Conservation (phyloP, 192 early-diverging fungal genomes). For the Backusella morwellensis region DNA sequence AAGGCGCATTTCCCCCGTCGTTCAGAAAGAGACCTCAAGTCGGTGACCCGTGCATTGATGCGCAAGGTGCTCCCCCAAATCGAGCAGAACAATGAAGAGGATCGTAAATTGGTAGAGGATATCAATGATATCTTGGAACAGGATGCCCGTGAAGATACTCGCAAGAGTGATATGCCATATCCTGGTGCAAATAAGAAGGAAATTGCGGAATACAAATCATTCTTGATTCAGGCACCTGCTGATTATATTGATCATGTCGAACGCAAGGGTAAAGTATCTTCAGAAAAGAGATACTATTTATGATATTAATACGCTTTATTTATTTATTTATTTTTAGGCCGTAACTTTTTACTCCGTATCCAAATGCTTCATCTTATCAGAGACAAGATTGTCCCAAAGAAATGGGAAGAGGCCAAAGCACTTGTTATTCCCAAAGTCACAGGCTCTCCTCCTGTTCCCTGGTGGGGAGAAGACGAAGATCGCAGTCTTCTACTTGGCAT, state of each 20-base stretch:
- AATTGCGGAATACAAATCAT: constrained; percentile 66
- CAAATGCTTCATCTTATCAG: constrained; percentile 77
- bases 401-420: constrained; percentile 58
- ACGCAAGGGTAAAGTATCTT: constrained; percentile 46
- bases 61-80: constrained; percentile 49
- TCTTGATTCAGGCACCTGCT: constrained; percentile 64
- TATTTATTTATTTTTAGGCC: constrained; percentile 18
- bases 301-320: background rate
- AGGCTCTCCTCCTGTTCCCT: constrained; percentile 53
- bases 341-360: constrained; percentile 70
- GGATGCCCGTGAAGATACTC: constrained; percentile 43
- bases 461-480: constrained; percentile 81
- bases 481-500: constrained; percentile 78
- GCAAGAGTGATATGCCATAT: constrained; percentile 56
- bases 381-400: constrained; percentile 62
- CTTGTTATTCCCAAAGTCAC: constrained; percentile 67
- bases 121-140: constrained; percentile 50
- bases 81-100: constrained; percentile 47
- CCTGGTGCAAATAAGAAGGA: constrained; percentile 62
- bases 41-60: constrained; percentile 52
- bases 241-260: constrained; percentile 77
- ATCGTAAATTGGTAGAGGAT: constrained; percentile 60
- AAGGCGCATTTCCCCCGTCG: constrained; percentile 53
- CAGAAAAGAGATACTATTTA: background rate
- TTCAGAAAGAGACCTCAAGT: constrained; percentile 54